Conservation (phyloP, 225 moss, liverwort and hornwort genomes). For the Asterella californica region DNA sequence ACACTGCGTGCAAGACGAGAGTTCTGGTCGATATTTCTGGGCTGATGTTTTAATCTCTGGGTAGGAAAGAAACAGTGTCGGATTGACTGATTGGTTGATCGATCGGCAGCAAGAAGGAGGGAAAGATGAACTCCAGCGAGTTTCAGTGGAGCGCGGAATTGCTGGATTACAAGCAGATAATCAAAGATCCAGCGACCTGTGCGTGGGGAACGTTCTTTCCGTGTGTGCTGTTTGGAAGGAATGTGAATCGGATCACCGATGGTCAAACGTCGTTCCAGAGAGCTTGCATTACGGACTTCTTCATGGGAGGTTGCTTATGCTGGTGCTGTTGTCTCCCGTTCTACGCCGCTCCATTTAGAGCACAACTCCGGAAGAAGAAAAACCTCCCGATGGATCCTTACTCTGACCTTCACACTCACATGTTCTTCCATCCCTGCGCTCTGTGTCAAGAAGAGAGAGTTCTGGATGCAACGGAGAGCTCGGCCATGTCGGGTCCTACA, state of each 20-base stretch:
- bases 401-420: slow-evolving; percentile 29
- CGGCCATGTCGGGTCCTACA: slow-evolving; percentile 7
- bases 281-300: slow-evolving; percentile 20
- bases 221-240: slow-evolving; percentile 38
- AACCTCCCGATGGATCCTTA: slow-evolving; percentile 39
- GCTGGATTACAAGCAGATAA: neutral
- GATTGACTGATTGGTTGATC: neutral
- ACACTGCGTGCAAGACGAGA: too few species aligned
- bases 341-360: slow-evolving; percentile 33
- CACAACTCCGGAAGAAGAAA: slow-evolving; percentile 31
- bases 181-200: slow-evolving; percentile 22
- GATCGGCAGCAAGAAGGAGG: neutral
- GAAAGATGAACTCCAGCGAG: slow-evolving; percentile 5
- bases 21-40: neutral
- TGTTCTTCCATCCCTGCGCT: slow-evolving; percentile 42
- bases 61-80: neutral
- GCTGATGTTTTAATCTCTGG: neutral
- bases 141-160: slow-evolving; percentile 29
- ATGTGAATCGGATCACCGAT: slow-evolving; percentile 37
- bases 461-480: slow-evolving; percentile 9
- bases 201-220: slow-evolving; percentile 36
- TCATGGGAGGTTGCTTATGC: slow-evolving; percentile 36
- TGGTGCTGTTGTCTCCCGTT: slow-evolving; percentile 44
- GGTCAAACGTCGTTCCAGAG: slow-evolving; percentile 24
- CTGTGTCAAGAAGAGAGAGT: slow-evolving; percentile 29